Evolutionary conservation across 371 early-diverging fungal genomes (phyloP), one percentile per base, ranked within the genome.

Genomic region (Mortierella sp.): DNA sequence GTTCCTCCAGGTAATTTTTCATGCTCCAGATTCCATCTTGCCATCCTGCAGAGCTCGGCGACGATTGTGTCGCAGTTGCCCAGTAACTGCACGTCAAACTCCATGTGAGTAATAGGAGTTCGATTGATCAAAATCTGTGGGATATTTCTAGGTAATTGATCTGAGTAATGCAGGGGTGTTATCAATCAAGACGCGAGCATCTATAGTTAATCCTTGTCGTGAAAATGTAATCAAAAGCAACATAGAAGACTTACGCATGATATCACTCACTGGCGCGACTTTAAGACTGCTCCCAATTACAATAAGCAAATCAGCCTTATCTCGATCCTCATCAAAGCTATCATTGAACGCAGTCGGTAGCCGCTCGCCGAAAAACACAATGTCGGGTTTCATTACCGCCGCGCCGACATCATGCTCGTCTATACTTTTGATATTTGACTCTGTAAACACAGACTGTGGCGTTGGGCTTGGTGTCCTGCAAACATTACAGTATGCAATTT

Each of bases 201-300:
- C 29, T n/a, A n/a, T n/a, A n/a, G n/a, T n/a, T n/a, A n/a, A n/a
- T n/a, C n/a, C n/a, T n/a, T n/a, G n/a, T n/a, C n/a, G n/a, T n/a
- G n/a, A n/a, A n/a, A n/a, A n/a, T n/a, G n/a, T n/a, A n/a, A n/a
- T n/a, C n/a, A n/a, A n/a, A n/a, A 54, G 17, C 13, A 15, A 47
- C 23, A 13, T 19, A 7, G 23, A 26, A 40, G 22, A 53, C 83
- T 75, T 82, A 86, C 89, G 86, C 92, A 95, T 94, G 57, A 97
- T 94, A 40, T 94, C 93, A 3, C 95, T 94, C 1, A 98, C 97
- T 6, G 98, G 98, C 0, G 96, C 92, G 1, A 98, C 97, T 73
- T 96, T 96, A n/a, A 98, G 85, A n/a, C 94, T 94, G 35, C 94
- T 94, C 2, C 98, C 98, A 87, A 98, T 97, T 9, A 97, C 98